A percentile compares a stretch with the other conserved stretches of the same genome.
These are phyloP conservation scores for Pseudocercospora crystallina DNA, from an alignment of 2,329 filamentous ascomycete genomes.

Conservation along the genomic window DNA sequence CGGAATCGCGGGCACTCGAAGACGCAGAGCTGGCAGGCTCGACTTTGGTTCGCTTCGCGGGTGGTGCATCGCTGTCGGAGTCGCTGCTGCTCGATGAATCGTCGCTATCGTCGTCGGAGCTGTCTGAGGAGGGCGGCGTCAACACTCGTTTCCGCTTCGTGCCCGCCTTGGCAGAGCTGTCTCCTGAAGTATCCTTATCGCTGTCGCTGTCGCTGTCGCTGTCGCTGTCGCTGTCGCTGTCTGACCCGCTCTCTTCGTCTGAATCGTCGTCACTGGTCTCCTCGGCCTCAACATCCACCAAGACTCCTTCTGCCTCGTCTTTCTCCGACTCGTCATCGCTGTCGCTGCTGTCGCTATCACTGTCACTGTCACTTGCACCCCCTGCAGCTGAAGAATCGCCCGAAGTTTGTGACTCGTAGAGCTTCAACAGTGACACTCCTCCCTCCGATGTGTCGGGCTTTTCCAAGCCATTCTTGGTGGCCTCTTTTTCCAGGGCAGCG, in stretches of 20 bases:
- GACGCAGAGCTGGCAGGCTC: conserved; percentile 19
- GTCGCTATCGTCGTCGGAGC: conserved; percentile 22
- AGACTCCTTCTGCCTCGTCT: conserved; percentile 17
- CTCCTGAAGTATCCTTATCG: conserved; percentile 7
- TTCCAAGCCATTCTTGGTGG: conserved; percentile 30
- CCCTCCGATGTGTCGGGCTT: background rate
- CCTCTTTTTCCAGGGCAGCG: conserved; percentile 32
- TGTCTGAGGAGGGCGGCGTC: conserved; percentile 20
- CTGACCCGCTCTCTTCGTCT: conserved; percentile 20
- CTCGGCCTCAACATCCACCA: conserved; percentile 26
- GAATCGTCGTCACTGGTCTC: conserved; percentile 27
- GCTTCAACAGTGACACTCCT: conserved; percentile 20
- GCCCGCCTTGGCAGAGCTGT: conserved; percentile 5
- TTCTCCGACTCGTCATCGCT: conserved; percentile 17
- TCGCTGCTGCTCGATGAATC: conserved; percentile 14
- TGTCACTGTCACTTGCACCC: conserved; percentile 15
- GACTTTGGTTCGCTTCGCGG: conserved; percentile 33
- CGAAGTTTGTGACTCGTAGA: conserved; percentile 22
- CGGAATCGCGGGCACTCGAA: conserved; percentile 24
- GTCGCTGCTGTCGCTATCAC: conserved; percentile 17
- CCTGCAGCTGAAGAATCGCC: conserved; percentile 6
- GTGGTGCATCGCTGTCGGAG: conserved; percentile 31
- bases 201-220: conserved; percentile 11
- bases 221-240: conserved; percentile 8
- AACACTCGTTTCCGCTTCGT: conserved; percentile 25